Evolutionary conservation across 2,329 filamentous ascomycete genomes (phyloP).

Genomic region (Fusarium transvaalense): DNA sequence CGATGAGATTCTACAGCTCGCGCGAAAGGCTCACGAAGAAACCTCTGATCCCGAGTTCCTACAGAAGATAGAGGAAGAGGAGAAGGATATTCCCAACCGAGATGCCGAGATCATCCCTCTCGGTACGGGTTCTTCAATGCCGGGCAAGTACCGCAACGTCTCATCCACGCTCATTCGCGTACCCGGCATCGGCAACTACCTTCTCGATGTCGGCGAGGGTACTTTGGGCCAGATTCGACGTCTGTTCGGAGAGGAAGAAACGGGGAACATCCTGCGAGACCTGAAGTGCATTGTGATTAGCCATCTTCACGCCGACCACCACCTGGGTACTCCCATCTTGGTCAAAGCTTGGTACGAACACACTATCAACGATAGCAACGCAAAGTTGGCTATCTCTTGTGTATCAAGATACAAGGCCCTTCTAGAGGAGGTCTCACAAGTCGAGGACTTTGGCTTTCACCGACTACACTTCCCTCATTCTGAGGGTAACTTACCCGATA

Average conservation of each 20-base stretch:
- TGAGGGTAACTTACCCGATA: slow-evolving; percentile 39
- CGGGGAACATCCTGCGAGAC: slow-evolving; percentile 79
- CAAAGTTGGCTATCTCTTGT: slow-evolving; percentile 75
- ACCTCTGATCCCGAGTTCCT: slow-evolving; percentile 61
- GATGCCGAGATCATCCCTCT: slow-evolving; percentile 88
- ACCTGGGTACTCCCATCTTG: slow-evolving; percentile 85
- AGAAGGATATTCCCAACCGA: slow-evolving; percentile 75
- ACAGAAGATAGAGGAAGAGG: slow-evolving; percentile 62
- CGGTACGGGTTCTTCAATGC: slow-evolving; percentile 90
- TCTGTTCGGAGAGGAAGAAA: slow-evolving; percentile 73
- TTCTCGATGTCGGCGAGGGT: slow-evolving; percentile 93
- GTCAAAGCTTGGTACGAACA: slow-evolving; percentile 82
- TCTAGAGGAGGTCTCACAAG: slow-evolving; percentile 80
- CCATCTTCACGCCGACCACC: slow-evolving; percentile 96
- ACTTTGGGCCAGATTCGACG: slow-evolving; percentile 89
- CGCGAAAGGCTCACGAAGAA: slow-evolving; percentile 60
- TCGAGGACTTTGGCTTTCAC: slow-evolving; percentile 81
- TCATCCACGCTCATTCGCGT: slow-evolving; percentile 87
- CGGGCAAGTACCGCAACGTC: slow-evolving; percentile 95
- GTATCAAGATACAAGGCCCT: slow-evolving; percentile 79
- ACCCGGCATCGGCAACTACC: slow-evolving; percentile 86
- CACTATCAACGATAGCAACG: slow-evolving; percentile 55
- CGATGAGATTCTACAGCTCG: slow-evolving; percentile 64
- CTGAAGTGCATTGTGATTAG: slow-evolving; percentile 91
- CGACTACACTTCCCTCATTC: slow-evolving; percentile 57